Base-by-base conservation (phyloP, 441 rosid species). In the Caryocar brasiliense region DNA sequence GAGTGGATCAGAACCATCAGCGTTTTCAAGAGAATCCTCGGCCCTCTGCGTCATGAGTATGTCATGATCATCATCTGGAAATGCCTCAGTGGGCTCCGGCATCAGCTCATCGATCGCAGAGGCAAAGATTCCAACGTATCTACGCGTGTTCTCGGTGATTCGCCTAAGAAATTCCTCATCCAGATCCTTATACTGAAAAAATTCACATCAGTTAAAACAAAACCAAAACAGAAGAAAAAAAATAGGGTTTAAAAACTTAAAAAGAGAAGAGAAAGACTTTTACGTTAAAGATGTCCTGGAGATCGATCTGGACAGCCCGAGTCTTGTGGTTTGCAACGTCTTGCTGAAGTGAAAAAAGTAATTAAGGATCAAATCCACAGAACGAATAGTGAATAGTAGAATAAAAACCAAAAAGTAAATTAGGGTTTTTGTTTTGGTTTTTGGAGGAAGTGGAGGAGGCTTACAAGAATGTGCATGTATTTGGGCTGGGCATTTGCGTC, bases 1-100 rank as follows among this genome's bases (percentile, higher is more conserved):
- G 39, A 30, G 82, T 1, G 86, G 83, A 61, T 88, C 95, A 66
- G 76, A 28, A 53, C 81, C 83, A 36, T 88, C 95, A 0, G 65
- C 20, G 33, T 61, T 79, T 40, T 85, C 91, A 19, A 65, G 67
- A 3, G 58, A 66, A 49, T 82, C 95, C 56, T 88, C 95, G 0
- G 90, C 67, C 68, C 97, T 82, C 70, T 92, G 99, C 0, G 95
- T 83, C 93, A 93, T 84, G 51, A 89, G 53, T 52, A 93, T 80
- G 67, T 89, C 95, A 50, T 83, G 95, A 47, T 89, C 97, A 64
- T 93, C 96, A 58, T 89, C 99, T 2, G 74, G 86, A 70, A 89
- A 76, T 0, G 90, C 81, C 77, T 89, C 97, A 0, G 91, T 89
- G 25, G 97, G 84, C 66, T 81, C 96, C 0, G 99, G 97, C 70